Evolutionary conservation across 164 flowering plant genomes (phyloP), one percentile per base, ranked within the genome.

Genomic region (Tetrastigma voinierianum): DNA sequence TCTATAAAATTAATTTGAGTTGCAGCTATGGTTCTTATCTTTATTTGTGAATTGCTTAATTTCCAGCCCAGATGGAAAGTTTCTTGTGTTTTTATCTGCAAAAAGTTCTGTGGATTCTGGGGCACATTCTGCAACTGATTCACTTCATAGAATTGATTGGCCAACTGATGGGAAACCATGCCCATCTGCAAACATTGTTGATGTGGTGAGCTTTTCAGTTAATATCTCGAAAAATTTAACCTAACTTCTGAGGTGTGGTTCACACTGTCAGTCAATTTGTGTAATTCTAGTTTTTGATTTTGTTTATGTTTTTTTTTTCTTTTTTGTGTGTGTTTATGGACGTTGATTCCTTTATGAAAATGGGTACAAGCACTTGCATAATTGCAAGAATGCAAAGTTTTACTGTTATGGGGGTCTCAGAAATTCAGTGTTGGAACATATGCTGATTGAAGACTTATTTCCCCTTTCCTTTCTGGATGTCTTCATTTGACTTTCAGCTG

Each of bases 131-230:
- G 89, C 97, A 46, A 96, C 99, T 21, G 62, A 90, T 64, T 90
- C 99, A 17, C 95, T 96, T 70, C 99, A 96, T 67, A 87, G 78
- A 77, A 84, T 96, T 71, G 90, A 86, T 66, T 96, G 99, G 99
- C 79, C 89, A 10, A 62, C 72, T 17, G 82, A 87, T 75, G 87
- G 82, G 48, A 78, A 82, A 54, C 76, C 66, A 12, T 48, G 48
- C 15, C 43, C 76, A 51, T 72, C 87, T 49, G 19, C 69, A 46
- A 74, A 77, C 53, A 72, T 88, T 67, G 67, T 80, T 65, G 97
- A 95, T 76, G 90, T 95, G 89, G 99, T 92, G 77, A 80, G 89
- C 59, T 65, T 32, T 32, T 19, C 9, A 56, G 19, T 32, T 59
- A 2, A 20, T 51, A 17, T 17, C 18, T 14, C 2, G 18, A 24